These are phyloP conservation scores for Hyphopichia khmerensis DNA, from an alignment of 1,139 yeast species.

Conservation along the genomic window DNA sequence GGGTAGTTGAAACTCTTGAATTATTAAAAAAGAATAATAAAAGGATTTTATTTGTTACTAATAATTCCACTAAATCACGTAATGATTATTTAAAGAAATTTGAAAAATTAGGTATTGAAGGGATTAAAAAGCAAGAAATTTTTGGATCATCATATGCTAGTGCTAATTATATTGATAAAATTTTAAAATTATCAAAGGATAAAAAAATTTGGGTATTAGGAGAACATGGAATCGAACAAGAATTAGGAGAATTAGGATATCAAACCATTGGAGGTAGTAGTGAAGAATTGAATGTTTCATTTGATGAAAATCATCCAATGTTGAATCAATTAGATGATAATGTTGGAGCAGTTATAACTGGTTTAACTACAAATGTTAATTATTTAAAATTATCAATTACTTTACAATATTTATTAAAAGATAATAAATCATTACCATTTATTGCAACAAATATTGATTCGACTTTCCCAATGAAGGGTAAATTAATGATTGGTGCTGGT, in stretches of 20 bases:
- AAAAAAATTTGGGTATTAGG: conserved; percentile 55
- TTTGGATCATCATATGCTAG: conserved; percentile 92
- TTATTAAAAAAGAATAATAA: conserved; percentile 43
- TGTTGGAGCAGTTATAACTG: conserved; percentile 89
- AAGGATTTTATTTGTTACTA: conserved; percentile 83
- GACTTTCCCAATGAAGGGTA: conserved; percentile 87
- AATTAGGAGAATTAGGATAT: conserved; percentile 43
- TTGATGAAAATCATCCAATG: conserved; percentile 32
- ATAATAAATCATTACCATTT: conserved; percentile 66
- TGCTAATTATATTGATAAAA: conserved; percentile 80
- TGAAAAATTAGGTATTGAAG: conserved; percentile 64
- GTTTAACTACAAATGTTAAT: conserved; percentile 73
- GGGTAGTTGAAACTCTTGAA: conserved; percentile 37
- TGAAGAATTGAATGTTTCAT: conserved; percentile 31
- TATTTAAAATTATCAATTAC: conserved; percentile 82
- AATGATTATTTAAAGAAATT: conserved; percentile 75
- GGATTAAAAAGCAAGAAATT: conserved; percentile 67
- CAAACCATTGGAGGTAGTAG: conserved; percentile 44
- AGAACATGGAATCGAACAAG: conserved; percentile 45
- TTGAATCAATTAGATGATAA: conserved; percentile 55
- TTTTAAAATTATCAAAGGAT: conserved; percentile 61
- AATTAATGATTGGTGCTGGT: conserved; percentile 91
- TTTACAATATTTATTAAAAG: conserved; percentile 66
- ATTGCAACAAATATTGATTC: conserved; percentile 96
- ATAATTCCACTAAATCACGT: conserved; percentile 91